Conservation (phyloP, 148 eudicot genomes). For the Limonium bicolor region DNA sequence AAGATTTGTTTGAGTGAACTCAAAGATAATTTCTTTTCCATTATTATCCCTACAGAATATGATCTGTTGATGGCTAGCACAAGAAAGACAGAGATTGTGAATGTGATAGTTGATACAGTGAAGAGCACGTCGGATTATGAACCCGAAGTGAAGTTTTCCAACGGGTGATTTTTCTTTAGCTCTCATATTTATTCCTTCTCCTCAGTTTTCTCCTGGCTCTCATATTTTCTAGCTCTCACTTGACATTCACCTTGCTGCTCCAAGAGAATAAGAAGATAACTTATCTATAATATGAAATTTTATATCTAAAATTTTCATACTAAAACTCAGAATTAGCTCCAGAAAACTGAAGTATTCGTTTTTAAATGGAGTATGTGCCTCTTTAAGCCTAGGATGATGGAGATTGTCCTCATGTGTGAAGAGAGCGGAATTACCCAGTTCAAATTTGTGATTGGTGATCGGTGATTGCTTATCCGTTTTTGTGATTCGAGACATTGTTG, state of each 20-base stretch:
- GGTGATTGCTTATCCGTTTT: too few relatives aligned
- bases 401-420: too few relatives aligned
- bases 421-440: too few relatives aligned
- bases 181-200: not conserved
- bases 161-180: constrained; percentile 38
- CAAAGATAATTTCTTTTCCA: constrained; percentile 67
- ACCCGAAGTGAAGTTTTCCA: constrained; percentile 53
- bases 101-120: constrained; percentile 49
- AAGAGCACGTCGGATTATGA: constrained; percentile 68
- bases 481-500: too few relatives aligned
- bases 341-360: not conserved
- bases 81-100: constrained; percentile 77
- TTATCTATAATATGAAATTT: not conserved
- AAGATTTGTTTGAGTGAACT: constrained; percentile 75
- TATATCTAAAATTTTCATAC: not conserved
- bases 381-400: too few relatives aligned
- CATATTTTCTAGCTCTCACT: not conserved
- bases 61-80: constrained; percentile 93
- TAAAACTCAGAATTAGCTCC: not conserved
- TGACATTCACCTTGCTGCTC: not conserved
- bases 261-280: not conserved
- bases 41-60: constrained; percentile 86
- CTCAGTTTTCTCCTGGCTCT: not conserved
- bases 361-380: too few relatives aligned
- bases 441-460: too few relatives aligned